These are phyloP conservation scores for Brasilioporus rufonigricans DNA, from an alignment of 768 basidiomycete species.

Conservation along the genomic window DNA sequence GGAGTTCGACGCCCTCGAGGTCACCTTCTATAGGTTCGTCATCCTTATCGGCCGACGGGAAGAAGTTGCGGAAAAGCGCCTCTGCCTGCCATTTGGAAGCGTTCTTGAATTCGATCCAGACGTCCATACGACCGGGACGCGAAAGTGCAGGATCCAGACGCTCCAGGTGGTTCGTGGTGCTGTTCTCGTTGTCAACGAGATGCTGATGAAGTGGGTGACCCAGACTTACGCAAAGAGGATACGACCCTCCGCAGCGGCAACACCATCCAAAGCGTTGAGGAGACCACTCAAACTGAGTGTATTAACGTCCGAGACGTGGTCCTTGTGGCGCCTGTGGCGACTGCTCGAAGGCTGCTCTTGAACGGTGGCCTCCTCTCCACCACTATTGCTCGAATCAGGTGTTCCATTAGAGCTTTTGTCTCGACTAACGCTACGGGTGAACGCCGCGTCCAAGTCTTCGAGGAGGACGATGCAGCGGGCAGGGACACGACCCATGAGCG, in stretches of 20 bases:
- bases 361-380: constrained; percentile 32
- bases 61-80: constrained; percentile 86
- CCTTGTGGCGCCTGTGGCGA: constrained; percentile 45
- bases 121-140: constrained; percentile 91
- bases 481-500: constrained; percentile 85
- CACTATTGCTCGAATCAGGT: constrained; percentile 36
- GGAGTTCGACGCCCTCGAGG: constrained; percentile 46
- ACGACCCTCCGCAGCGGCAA: constrained; percentile 83
- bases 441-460: constrained; percentile 90
- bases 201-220: neutral
- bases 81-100: constrained; percentile 85
- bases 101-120: constrained; percentile 89
- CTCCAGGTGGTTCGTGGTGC: constrained; percentile 90
- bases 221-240: constrained; percentile 80
- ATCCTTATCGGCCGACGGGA: constrained; percentile 70
- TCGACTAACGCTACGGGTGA: constrained; percentile 71
- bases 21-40: constrained; percentile 38
- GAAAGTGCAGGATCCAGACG: constrained; percentile 86
- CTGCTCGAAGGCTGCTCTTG: constrained; percentile 36
- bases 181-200: constrained; percentile 26
- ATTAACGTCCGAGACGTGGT: constrained; percentile 73
- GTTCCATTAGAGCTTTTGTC: constrained; percentile 51
- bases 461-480: constrained; percentile 83
- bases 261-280: constrained; percentile 83
- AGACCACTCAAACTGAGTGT: constrained; percentile 79